Conservation (phyloP, 106 monocot species). For the Apostasia shenzhenica region DNA sequence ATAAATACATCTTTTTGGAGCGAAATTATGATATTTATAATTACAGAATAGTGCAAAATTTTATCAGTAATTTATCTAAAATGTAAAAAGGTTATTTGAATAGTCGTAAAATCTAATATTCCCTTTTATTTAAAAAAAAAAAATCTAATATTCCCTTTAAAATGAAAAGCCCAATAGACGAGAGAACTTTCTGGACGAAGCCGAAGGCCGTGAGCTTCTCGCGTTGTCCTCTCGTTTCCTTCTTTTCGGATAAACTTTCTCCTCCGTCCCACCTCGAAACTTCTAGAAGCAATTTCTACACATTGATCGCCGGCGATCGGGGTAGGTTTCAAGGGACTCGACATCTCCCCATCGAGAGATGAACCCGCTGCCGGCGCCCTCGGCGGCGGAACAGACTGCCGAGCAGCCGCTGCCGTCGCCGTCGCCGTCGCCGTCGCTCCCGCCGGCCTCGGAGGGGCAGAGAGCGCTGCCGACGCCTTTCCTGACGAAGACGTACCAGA, state of each 20-base stretch:
- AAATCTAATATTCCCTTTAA: too few relatives aligned
- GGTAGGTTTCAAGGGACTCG: background rate
- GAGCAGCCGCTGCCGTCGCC: constrained; percentile 6
- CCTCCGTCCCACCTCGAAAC: constrained; percentile 5
- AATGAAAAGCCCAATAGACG: too few relatives aligned
- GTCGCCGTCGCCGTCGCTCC: background rate
- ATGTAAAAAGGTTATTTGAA: too few relatives aligned
- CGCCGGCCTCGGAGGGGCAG: constrained; percentile 23
- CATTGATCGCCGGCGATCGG: background rate
- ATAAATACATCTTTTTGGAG: too few relatives aligned
- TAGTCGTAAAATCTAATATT: too few relatives aligned
- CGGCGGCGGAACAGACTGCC: background rate
- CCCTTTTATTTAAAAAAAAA: too few relatives aligned
- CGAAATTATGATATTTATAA: too few relatives aligned
- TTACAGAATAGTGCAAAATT: too few relatives aligned
- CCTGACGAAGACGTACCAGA: constrained; percentile 83
- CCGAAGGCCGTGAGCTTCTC: background rate
- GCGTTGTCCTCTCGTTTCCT: background rate
- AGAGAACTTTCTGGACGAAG: too few relatives aligned
- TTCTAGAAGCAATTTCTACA: constrained; percentile 11
- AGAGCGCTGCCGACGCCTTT: constrained; percentile 76
- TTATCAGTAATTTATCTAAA: too few relatives aligned
- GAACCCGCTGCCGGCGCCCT: background rate
- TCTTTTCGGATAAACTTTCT: constrained; percentile 1
- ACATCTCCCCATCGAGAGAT: background rate